phyloP scores from a whole-genome alignment of 2,329 filamentous ascomycete species.

The Diaporthe vaccinii region DNA sequence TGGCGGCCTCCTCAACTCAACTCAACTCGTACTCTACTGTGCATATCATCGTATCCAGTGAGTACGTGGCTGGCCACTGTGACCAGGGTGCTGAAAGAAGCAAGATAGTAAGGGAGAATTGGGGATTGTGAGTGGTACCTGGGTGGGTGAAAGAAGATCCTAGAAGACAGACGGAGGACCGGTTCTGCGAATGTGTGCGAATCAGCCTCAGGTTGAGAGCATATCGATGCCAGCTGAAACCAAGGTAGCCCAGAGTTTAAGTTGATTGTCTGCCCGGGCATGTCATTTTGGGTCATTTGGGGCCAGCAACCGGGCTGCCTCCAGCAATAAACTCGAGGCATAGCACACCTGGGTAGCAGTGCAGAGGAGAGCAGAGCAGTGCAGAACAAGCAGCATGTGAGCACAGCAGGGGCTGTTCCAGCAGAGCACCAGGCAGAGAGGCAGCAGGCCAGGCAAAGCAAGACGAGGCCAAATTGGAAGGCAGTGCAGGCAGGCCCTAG shows the following conservation, averaged over 20 bases:
- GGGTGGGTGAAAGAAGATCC: neutral
- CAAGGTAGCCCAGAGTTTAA: conserved; percentile 27
- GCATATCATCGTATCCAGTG: neutral
- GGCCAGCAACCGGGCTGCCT: conserved; percentile 22
- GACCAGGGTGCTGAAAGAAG: conserved; percentile 5
- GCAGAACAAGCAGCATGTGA: neutral
- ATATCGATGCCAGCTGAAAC: conserved; percentile 32
- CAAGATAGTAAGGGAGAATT: neutral
- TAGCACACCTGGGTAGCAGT: neutral
- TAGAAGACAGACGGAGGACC: conserved; percentile 3
- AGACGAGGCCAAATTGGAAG: neutral
- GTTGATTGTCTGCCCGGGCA: conserved; percentile 1
- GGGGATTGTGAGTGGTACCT: conserved; percentile 1
- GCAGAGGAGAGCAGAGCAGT: neutral
- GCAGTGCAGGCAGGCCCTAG: conserved; percentile 17
- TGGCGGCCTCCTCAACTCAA: neutral
- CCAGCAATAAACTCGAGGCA: conserved; percentile 29
- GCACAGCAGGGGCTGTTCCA: neutral
- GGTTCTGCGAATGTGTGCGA: conserved; percentile 1
- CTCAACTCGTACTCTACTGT: neutral
- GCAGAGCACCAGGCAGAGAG: neutral
- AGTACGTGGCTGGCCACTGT: neutral
- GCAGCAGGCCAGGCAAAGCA: neutral
- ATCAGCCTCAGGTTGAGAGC: conserved; percentile 3
- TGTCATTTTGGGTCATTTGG: conserved; percentile 19